Evolutionary conservation across 1,284 basidiomycete species (phyloP).

Genomic region (Tilletiopsis washingtonensis): DNA sequence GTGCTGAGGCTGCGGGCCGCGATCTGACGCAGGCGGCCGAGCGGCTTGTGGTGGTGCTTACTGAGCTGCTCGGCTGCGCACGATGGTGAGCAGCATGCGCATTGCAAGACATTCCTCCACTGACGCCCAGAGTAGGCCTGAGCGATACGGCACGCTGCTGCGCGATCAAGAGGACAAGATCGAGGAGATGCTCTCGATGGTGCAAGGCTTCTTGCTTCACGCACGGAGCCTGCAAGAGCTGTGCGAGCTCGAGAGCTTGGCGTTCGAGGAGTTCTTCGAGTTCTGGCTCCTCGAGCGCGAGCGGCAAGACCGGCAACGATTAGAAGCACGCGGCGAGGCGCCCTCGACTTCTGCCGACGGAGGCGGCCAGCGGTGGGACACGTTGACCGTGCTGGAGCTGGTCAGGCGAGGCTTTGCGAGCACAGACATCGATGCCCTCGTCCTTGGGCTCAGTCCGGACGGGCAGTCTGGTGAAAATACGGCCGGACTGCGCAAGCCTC

Average conservation of each 20-base stretch:
- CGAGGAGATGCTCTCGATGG: background rate
- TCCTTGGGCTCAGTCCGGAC: too few relatives aligned
- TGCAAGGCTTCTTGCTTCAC: background rate
- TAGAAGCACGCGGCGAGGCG: background rate
- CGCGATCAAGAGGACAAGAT: background rate
- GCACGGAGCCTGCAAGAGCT: background rate
- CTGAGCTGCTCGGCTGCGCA: background rate
- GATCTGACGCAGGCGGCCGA: background rate
- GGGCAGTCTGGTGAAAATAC: too few relatives aligned
- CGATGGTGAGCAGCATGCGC: background rate
- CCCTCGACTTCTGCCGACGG: too few relatives aligned
- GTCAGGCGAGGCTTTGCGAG: background rate
- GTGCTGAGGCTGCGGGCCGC: background rate
- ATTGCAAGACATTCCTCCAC: background rate
- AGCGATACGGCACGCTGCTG: background rate
- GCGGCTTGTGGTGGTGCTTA: background rate
- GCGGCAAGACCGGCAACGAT: background rate
- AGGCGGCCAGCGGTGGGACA: too few relatives aligned
- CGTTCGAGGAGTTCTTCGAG: background rate
- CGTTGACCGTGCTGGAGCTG: background rate
- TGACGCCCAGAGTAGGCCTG: background rate
- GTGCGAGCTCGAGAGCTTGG: background rate
- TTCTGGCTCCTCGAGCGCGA: background rate
- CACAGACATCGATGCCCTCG: too few relatives aligned
- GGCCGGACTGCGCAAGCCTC: too few relatives aligned